These are phyloP conservation scores for Coemansia furcata DNA, from an alignment of 192 early-diverging fungal species.

Conservation along the genomic window DNA sequence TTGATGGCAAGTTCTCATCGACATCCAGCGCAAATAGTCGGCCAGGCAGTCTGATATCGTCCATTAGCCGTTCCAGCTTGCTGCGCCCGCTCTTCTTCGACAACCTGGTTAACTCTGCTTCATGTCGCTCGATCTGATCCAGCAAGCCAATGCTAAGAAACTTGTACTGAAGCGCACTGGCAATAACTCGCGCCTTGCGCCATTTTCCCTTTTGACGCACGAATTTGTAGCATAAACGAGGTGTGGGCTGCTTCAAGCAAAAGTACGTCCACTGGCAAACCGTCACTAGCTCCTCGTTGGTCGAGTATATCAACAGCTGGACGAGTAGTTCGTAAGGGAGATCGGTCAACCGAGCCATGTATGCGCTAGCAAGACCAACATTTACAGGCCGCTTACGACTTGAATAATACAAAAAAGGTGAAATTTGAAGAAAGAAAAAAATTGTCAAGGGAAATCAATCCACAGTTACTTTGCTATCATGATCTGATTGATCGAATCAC, in stretches of 20 bases:
- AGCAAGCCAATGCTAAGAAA: constrained; percentile 36
- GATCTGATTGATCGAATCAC: constrained; percentile 1
- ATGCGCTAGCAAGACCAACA: constrained; percentile 2
- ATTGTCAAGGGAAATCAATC: neutral
- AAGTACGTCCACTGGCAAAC: constrained; percentile 33
- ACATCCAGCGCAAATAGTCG: constrained; percentile 23
- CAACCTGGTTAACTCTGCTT: constrained; percentile 13
- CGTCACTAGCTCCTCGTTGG: constrained; percentile 26
- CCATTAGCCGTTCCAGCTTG: neutral
- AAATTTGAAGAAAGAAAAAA: neutral
- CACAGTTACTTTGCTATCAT: neutral
- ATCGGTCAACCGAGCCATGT: constrained; percentile 43
- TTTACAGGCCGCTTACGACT: neutral
- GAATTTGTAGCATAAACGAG: constrained; percentile 41
- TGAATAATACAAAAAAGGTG: neutral
- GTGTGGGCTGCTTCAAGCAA: constrained; percentile 22
- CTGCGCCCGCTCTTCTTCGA: constrained; percentile 3
- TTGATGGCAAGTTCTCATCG: constrained; percentile 12
- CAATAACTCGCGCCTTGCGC: constrained; percentile 24
- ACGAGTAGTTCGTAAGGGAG: constrained; percentile 40
- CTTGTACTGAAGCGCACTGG: constrained; percentile 19
- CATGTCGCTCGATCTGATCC: constrained; percentile 31
- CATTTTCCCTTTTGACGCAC: constrained; percentile 30
- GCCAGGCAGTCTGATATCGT: constrained; percentile 26
- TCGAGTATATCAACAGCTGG: constrained; percentile 19